Percentiles rank a stretch among this genome's conserved stretches.
phyloP scores from a whole-genome alignment of 768 basidiomycete genomes.

The Pisolithus tinctorius region DNA sequence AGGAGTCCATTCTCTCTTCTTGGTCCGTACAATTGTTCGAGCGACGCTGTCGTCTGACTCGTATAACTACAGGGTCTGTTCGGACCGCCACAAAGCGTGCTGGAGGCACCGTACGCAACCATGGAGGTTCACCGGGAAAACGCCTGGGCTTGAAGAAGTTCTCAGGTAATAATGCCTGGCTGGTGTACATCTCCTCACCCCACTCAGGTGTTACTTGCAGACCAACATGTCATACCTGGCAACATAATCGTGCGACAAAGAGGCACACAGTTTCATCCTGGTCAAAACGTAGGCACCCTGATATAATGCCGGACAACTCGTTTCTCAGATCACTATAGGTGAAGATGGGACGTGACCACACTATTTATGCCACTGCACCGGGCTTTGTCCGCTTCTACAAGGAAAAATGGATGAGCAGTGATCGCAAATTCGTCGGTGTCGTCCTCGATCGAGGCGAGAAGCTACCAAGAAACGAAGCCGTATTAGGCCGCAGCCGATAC shows the following conservation, averaged over 20 bases:
- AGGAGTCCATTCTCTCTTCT: conserved; percentile 45
- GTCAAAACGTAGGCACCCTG: conserved; percentile 68
- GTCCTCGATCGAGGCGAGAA: conserved; percentile 77
- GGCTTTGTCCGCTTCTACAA: conserved; percentile 96
- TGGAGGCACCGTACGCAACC: conserved; percentile 90
- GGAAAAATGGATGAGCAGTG: conserved; percentile 62
- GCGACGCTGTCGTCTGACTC: neutral
- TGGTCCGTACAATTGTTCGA: conserved; percentile 15
- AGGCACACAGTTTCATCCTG: conserved; percentile 88
- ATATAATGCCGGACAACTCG: neutral
- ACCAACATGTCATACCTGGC: conserved; percentile 87
- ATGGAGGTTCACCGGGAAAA: conserved; percentile 88
- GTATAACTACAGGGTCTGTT: conserved; percentile 44
- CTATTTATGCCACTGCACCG: conserved; percentile 82
- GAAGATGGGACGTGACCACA: conserved; percentile 89
- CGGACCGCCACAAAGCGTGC: conserved; percentile 96
- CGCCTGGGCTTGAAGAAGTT: conserved; percentile 95
- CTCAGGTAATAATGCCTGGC: conserved; percentile 58
- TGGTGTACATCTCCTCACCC: neutral
- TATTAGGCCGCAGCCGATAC: conserved; percentile 74
- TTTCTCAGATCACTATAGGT: conserved; percentile 45
- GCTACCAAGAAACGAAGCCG: conserved; percentile 74
- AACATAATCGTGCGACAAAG: conserved; percentile 96
- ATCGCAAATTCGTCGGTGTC: conserved; percentile 79
- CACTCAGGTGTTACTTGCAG: conserved; percentile 33